phyloP scores from a whole-genome alignment of 768 basidiomycete species.

The Psilocybe cubensis region DNA sequence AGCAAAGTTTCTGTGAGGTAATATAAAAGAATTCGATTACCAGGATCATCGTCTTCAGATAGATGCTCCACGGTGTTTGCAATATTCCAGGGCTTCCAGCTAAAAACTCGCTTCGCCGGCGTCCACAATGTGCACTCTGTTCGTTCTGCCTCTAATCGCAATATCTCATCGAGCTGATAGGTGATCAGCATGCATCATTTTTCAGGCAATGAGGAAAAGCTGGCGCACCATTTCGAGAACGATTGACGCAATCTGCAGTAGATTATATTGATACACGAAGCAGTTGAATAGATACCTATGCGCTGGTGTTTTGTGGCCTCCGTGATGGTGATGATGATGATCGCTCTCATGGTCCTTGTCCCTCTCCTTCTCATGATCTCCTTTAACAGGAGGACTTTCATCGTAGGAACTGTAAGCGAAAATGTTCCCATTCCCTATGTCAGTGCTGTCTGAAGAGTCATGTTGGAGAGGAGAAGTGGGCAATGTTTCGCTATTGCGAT shows the following conservation, averaged over 20 bases:
- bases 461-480: not conserved
- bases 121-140: constrained; percentile 56
- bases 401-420: not conserved
- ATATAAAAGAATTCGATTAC: constrained; percentile 28
- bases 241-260: constrained; percentile 41
- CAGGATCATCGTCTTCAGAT: constrained; percentile 74
- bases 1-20: not conserved
- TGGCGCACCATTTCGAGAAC: constrained; percentile 44
- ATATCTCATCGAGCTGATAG: constrained; percentile 59
- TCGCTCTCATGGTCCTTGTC: constrained; percentile 16
- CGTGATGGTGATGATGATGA: constrained; percentile 8
- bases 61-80: constrained; percentile 45
- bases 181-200: too few species aligned
- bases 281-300: constrained; percentile 77
- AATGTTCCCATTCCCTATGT: not conserved
- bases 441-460: not conserved
- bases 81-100: constrained; percentile 49
- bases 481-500: constrained; percentile 1
- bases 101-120: constrained; percentile 46
- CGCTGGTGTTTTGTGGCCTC: constrained; percentile 36
- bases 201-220: not conserved
- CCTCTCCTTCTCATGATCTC: not conserved
- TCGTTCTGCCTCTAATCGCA: constrained; percentile 55
- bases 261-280: constrained; percentile 71
- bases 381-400: not conserved